A percentile compares a stretch with the other conserved stretches of the same genome.
These are phyloP conservation scores for Colletotrichum sp. DNA, from an alignment of 2,329 filamentous ascomycete species.

Conservation along the genomic window DNA sequence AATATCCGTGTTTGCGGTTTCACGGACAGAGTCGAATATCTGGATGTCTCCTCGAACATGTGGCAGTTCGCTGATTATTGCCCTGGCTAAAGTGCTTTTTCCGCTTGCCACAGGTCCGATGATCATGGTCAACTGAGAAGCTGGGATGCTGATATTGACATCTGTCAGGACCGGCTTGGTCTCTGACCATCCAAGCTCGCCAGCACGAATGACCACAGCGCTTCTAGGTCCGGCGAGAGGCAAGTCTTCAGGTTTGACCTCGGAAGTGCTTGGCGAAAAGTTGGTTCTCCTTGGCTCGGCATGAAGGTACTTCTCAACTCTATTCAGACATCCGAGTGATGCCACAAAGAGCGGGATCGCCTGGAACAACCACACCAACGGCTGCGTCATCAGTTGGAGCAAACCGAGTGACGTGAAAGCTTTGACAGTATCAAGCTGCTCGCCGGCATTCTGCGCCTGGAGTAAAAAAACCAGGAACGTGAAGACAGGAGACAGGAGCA, in stretches of 20 bases:
- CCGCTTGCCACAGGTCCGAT: slow-evolving; percentile 43
- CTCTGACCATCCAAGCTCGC: slow-evolving; percentile 33
- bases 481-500: slow-evolving; percentile 24
- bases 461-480: slow-evolving; percentile 27
- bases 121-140: slow-evolving; percentile 36
- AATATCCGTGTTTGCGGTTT: slow-evolving; percentile 8
- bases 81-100: slow-evolving; percentile 43
- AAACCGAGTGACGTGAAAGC: background rate
- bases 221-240: background rate
- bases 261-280: background rate
- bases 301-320: background rate
- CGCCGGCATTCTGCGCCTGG: background rate
- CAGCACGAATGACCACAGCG: slow-evolving; percentile 2
- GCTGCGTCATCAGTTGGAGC: background rate
- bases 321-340: background rate
- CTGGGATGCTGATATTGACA: slow-evolving; percentile 34
- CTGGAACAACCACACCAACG: background rate
- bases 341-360: background rate
- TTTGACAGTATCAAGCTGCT: background rate
- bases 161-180: slow-evolving; percentile 27
- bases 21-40: background rate
- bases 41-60: slow-evolving; percentile 13
- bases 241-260: background rate
- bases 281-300: background rate
- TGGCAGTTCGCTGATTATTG: slow-evolving; percentile 31